A percentile compares a stretch with the other conserved stretches of the same genome.
phyloP scores from a whole-genome alignment of 805 yeast species.

The Barnettozyma siamensis region DNA sequence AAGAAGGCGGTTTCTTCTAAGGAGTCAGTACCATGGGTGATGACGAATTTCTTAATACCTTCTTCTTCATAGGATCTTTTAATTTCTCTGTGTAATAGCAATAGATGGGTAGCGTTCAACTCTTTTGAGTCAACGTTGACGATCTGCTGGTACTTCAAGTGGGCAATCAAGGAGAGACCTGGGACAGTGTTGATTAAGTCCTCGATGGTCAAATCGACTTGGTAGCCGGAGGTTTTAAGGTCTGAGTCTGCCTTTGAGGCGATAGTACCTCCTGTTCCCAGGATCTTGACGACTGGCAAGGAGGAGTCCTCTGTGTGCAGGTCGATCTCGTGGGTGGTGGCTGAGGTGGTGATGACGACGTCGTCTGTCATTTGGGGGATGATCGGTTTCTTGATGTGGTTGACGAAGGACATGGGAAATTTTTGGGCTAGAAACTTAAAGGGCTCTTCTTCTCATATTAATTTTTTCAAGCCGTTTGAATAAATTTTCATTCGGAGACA shows the following conservation, averaged over 20 bases:
- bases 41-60: conserved; percentile 53
- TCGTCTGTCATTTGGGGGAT: conserved; percentile 9
- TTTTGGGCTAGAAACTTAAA: no score
- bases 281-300: conserved; percentile 36
- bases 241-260: conserved; percentile 46
- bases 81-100: conserved; percentile 42
- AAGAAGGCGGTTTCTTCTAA: conserved; percentile 66
- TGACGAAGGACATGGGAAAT: background rate
- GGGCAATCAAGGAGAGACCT: conserved; percentile 52
- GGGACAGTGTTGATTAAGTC: conserved; percentile 52
- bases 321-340: conserved; percentile 22
- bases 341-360: conserved; percentile 24
- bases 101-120: conserved; percentile 41
- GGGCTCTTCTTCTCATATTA: no score
- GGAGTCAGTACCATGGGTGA: conserved; percentile 70
- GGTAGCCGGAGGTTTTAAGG: conserved; percentile 49
- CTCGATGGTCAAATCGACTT: conserved; percentile 48
- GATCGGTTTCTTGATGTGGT: conserved; percentile 7
- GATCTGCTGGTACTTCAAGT: conserved; percentile 56
- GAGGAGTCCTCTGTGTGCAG: conserved; percentile 18
- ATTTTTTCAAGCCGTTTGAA: background rate
- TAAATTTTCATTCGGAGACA: no score
- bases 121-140: conserved; percentile 61
- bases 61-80: conserved; percentile 36
- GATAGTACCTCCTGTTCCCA: conserved; percentile 60